Base-by-base conservation (phyloP, 2,329 filamentous ascomycete genomes). In the Penicillium sp. region DNA sequence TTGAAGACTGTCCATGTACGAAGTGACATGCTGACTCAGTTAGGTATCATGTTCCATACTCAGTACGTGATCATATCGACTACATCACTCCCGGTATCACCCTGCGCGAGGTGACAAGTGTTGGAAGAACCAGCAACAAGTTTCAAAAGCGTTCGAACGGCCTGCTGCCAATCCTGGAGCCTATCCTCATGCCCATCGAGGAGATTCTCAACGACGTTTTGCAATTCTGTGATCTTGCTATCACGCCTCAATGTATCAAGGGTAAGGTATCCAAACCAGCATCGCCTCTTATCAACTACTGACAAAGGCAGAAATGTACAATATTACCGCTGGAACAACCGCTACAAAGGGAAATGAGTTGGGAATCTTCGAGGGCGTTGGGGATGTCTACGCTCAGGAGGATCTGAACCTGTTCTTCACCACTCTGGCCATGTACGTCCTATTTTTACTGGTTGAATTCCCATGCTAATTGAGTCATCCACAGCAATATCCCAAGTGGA, bases 381-480 rank as follows among this genome's bases (percentile, higher is more conserved):
- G 74, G n/a, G 79, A 80, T 57, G 73, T 76, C 27, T 82, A 81
- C 48, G 71, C 72, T 6, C 75, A 80, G 61, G 71, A 74, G 35
- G 78, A 80, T 62, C 67, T 81, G 31, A 61, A 81, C 57, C 60
- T 74, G 11, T 80, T 77, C 65, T 78, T 78, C 62, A 55, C 63
- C 25, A 68, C 55, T 11, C 55, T 78, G 35, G 75, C 69, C 53
- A 66, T 59, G 68, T 72, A 65, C 25, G 58, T 23, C 39, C 26
- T 14, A 25, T 13, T 16, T 9, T n/a, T 16, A 1, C 9, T 5
- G 0, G 13, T 16, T 27, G 33, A 19, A 16, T 1, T 2, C 7
- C 25, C 13, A 29, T 11, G 16, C 33, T 42, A 42, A 50, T 27
- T 13, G 19, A 42, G 27, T 46, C 2, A 44, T 19, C n/a, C n/a